Evolutionary conservation across 768 basidiomycete species (phyloP).

Genomic region (Tulasnella sp.): DNA sequence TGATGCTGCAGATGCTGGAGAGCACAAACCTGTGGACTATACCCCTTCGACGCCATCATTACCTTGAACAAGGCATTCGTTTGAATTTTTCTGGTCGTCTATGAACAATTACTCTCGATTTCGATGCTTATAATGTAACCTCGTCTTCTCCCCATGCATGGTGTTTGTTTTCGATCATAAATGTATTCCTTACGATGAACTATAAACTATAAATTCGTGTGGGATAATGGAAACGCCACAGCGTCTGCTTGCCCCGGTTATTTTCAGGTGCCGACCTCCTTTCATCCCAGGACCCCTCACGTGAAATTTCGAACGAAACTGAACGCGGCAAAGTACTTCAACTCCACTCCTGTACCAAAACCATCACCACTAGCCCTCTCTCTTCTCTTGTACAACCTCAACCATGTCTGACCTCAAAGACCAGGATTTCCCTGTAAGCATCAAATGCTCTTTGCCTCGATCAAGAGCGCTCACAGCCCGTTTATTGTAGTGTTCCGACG

Average conservation of each 20-base stretch:
- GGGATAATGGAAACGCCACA: constrained; percentile 8
- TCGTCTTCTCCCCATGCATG: constrained; percentile 15
- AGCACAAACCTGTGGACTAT: constrained; percentile 33
- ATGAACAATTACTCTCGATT: background rate
- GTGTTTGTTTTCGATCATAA: constrained; percentile 1
- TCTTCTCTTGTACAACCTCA: background rate
- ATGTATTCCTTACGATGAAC: constrained; percentile 19
- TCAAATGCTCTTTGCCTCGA: constrained; percentile 13
- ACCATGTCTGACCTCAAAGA: constrained; percentile 73
- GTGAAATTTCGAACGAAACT: constrained; percentile 23
- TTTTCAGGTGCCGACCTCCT: background rate
- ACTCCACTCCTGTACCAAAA: constrained; percentile 27
- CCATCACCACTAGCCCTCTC: background rate
- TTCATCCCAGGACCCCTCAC: background rate
- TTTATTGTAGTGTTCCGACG: constrained; percentile 62
- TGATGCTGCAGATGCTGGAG: constrained; percentile 5
- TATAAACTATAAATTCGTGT: constrained; percentile 21
- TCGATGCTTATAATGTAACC: background rate
- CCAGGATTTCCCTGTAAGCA: constrained; percentile 68
- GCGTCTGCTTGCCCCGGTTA: background rate
- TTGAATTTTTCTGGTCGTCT: background rate
- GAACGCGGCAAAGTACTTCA: constrained; percentile 7
- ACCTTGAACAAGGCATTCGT: constrained; percentile 5
- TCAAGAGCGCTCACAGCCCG: background rate
- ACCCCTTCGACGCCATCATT: constrained; percentile 10